These are phyloP conservation scores for Calonectria honghensis DNA, from an alignment of 2,329 filamentous ascomycete genomes.

Conservation along the genomic window DNA sequence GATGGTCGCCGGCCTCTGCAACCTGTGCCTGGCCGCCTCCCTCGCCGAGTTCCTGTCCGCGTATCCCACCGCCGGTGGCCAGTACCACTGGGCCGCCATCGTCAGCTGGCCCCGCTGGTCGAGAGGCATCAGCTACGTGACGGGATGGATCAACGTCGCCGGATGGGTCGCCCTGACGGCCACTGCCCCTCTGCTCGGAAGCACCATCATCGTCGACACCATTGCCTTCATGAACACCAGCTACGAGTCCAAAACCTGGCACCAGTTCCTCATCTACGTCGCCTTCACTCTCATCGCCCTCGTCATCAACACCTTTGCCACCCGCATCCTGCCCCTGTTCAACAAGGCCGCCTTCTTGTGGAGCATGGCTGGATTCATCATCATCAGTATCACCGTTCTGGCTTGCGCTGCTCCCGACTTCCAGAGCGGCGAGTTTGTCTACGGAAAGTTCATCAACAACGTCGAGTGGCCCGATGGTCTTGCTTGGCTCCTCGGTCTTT, in stretches of 20 bases:
- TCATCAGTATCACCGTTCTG: conserved; percentile 82
- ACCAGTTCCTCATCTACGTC: conserved; percentile 84
- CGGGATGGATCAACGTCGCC: conserved; percentile 84
- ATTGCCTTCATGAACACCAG: conserved; percentile 76
- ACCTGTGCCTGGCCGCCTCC: conserved; percentile 80
- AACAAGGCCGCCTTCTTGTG: conserved; percentile 83
- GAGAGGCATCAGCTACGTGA: conserved; percentile 80
- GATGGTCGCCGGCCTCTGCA: conserved; percentile 77
- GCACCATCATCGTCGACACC: conserved; percentile 79
- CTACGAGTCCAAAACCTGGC: conserved; percentile 78
- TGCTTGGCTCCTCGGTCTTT: conserved; percentile 72
- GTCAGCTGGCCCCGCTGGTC: conserved; percentile 77
- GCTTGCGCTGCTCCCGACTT: conserved; percentile 80
- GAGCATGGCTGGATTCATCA: conserved; percentile 80
- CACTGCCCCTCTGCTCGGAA: conserved; percentile 80
- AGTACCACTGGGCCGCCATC: conserved; percentile 84
- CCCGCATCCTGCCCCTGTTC: conserved; percentile 74
- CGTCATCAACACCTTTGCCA: conserved; percentile 78
- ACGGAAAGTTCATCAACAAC: conserved; percentile 79
- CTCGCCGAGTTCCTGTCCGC: conserved; percentile 83
- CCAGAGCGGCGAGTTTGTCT: conserved; percentile 79
- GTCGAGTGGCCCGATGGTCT: conserved; percentile 82
- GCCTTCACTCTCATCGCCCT: conserved; percentile 77
- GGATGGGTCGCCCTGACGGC: conserved; percentile 83
- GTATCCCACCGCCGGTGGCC: conserved; percentile 75